Conservation (phyloP, 2,329 filamentous ascomycete genomes). For the Alternaria postmessia region DNA sequence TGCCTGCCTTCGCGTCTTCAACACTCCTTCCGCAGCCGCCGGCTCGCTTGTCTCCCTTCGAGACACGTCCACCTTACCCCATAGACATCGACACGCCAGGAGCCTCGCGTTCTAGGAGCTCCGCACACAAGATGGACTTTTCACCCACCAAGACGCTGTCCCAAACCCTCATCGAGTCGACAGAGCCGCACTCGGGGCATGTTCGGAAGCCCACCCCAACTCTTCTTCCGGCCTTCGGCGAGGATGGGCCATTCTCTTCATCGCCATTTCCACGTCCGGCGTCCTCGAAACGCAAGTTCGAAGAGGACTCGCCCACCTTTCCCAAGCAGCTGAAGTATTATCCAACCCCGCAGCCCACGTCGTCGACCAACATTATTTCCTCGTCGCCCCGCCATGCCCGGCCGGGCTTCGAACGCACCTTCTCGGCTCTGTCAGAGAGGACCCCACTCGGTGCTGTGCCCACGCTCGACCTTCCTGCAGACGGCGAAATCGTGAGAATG, state of each 20-base stretch:
- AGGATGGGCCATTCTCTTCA: slow-evolving; percentile 74
- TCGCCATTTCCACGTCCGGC: slow-evolving; percentile 72
- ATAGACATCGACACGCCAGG: slow-evolving; percentile 38
- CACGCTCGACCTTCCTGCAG: slow-evolving; percentile 79
- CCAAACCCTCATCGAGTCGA: slow-evolving; percentile 40
- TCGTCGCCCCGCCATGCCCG: slow-evolving; percentile 67
- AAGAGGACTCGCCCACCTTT: slow-evolving; percentile 57
- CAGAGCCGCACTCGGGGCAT: slow-evolving; percentile 42
- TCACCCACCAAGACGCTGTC: slow-evolving; percentile 36
- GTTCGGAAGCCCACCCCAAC: slow-evolving; percentile 65
- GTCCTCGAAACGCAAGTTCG: slow-evolving; percentile 71
- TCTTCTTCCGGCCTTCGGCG: slow-evolving; percentile 74
- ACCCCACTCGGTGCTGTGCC: slow-evolving; percentile 84
- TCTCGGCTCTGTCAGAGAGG: slow-evolving; percentile 73
- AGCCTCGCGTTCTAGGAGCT: slow-evolving; percentile 38
- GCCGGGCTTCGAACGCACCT: slow-evolving; percentile 65
- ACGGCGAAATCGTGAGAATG: slow-evolving; percentile 84
- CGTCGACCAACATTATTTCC: slow-evolving; percentile 89
- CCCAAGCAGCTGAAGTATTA: slow-evolving; percentile 71
- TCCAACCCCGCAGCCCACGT: slow-evolving; percentile 92
- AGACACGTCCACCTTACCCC: slow-evolving; percentile 34
- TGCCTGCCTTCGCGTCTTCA: slow-evolving; percentile 24
- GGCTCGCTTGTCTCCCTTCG: slow-evolving; percentile 31
- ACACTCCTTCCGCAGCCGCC: slow-evolving; percentile 31
- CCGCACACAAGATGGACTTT: slow-evolving; percentile 43